Evolutionary conservation across 495 filamentous ascomycete species (phyloP), one percentile per base, ranked within the genome.

Genomic region (Lophium mytilinum): DNA sequence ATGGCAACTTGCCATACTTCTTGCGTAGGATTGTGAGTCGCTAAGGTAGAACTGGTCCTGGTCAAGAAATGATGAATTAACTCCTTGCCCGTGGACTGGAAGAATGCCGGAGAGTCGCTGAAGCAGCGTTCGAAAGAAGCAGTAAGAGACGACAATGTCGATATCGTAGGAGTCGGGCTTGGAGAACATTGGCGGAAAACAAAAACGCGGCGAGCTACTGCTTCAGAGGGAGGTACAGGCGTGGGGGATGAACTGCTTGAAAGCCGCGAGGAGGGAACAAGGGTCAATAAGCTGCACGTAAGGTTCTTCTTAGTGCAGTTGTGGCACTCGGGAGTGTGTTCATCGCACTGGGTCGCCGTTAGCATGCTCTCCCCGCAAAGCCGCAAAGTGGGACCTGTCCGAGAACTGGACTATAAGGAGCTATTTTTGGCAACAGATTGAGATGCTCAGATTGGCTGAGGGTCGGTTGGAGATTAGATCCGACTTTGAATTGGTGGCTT

Each of bases 1-100:
- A 67, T 35, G 39, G 12, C 46, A 14, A 24, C 15, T 9, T 53
- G 55, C 65, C 65, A 67, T 18, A 54, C 60, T 19, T 24, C 24
- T 35, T 61, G 58, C 9, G 40, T 53, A 3, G 53, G 53, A 18
- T 39, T 46, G 33, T 63, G 45, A 19, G 46, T 48, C 19, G 57
- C 50, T 10, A 66, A 43, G 10, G 57, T 57, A 33, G 55, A 19
- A 37, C 33, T 34, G 21, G 60, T 58, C n/a, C 40, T 54, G n/a
- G 50, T 46, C 35, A 53, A 37, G 51, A 57, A 64, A 37, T 63
- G 57, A 36, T 58, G 12, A 1, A 62, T 15, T 19, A 45, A 45
- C 19, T 45, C 41, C 41, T n/a, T 15, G 1, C 41, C 41, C 15
- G 6, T 45, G 8, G 7, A 9, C 12, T 45, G 15, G 41, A 45